Evolutionary conservation across 1,139 yeast genomes (phyloP).

Genomic region (Scheffersomyces segobiensis): DNA sequence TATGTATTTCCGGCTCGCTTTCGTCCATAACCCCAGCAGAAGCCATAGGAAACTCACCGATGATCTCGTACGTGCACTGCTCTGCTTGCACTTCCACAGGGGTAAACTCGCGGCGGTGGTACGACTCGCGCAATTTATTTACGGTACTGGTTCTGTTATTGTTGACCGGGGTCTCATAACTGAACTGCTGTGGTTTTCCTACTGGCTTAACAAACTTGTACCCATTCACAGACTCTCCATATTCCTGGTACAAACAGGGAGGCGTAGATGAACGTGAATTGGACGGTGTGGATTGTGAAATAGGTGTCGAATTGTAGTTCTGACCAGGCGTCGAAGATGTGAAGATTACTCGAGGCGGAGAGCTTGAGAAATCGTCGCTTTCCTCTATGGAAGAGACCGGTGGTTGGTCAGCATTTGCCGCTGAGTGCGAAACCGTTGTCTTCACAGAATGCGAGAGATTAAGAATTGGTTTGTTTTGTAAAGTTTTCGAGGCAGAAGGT

Average conservation of each 20-base stretch:
- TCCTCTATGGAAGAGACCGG: neutral
- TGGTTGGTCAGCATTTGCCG: neutral
- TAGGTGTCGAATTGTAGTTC: conserved; percentile 15
- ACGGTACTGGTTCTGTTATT: conserved; percentile 4
- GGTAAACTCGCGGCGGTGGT: conserved; percentile 15
- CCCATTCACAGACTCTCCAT: conserved; percentile 32
- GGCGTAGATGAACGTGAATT: conserved; percentile 24
- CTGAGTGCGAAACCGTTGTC: neutral
- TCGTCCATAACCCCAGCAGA: conserved; percentile 44
- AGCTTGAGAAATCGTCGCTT: conserved; percentile 5
- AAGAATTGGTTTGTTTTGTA: conserved; percentile 12
- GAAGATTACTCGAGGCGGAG: conserved; percentile 3
- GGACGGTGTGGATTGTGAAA: conserved; percentile 26
- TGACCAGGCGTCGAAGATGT: conserved; percentile 5
- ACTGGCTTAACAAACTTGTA: conserved; percentile 33
- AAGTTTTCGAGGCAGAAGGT: conserved; percentile 16
- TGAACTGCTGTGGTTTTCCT: conserved; percentile 12
- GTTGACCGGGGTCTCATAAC: conserved; percentile 24
- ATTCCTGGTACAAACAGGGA: conserved; percentile 17
- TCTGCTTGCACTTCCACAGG: conserved; percentile 7
- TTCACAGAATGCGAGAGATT: conserved; percentile 18
- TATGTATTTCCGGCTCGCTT: conserved; percentile 29
- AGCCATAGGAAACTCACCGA: conserved; percentile 37
- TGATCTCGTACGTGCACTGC: conserved; percentile 25
- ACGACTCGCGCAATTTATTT: conserved; percentile 14